These are phyloP conservation scores for Bimuria novae-zelandiae DNA, from an alignment of 2,329 filamentous ascomycete genomes.

Conservation along the genomic window DNA sequence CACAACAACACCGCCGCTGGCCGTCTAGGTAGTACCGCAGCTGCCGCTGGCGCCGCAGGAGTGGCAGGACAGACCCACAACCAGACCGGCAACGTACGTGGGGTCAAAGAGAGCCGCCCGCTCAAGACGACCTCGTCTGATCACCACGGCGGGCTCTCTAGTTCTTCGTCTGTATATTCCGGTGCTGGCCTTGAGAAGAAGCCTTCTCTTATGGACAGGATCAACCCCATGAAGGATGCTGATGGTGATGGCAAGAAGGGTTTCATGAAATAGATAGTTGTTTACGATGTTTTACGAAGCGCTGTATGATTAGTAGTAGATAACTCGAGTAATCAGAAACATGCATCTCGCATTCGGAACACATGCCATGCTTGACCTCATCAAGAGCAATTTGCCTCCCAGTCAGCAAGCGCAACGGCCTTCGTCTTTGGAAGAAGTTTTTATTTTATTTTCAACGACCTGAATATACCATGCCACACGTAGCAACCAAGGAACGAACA, in stretches of 20 bases:
- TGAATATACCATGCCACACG: too few relatives aligned
- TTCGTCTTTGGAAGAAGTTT: too few relatives aligned
- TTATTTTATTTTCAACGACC: too few relatives aligned
- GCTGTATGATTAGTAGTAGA: background rate
- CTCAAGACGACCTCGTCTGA: background rate
- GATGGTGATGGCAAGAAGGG: slow-evolving; percentile 62
- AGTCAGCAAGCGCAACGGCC: too few relatives aligned
- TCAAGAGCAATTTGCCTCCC: too few relatives aligned
- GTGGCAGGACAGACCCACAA: background rate
- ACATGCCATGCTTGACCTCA: too few relatives aligned
- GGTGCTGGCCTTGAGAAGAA: slow-evolving; percentile 38
- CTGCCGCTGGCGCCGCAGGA: background rate
- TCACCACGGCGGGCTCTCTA: background rate
- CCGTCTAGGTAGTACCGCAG: background rate
- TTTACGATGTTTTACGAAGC: background rate
- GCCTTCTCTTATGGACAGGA: slow-evolving; percentile 56
- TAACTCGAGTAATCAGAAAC: background rate
- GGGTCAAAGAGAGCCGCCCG: background rate
- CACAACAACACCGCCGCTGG: background rate
- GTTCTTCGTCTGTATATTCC: slow-evolving; percentile 1
- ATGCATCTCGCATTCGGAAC: too few relatives aligned
- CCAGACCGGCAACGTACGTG: background rate
- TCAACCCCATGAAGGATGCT: slow-evolving; percentile 60
- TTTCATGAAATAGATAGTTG: slow-evolving; percentile 54
- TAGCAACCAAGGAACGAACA: too few relatives aligned